phyloP scores from a whole-genome alignment of 2,329 filamentous ascomycete species.

The Geosmithia flava region DNA sequence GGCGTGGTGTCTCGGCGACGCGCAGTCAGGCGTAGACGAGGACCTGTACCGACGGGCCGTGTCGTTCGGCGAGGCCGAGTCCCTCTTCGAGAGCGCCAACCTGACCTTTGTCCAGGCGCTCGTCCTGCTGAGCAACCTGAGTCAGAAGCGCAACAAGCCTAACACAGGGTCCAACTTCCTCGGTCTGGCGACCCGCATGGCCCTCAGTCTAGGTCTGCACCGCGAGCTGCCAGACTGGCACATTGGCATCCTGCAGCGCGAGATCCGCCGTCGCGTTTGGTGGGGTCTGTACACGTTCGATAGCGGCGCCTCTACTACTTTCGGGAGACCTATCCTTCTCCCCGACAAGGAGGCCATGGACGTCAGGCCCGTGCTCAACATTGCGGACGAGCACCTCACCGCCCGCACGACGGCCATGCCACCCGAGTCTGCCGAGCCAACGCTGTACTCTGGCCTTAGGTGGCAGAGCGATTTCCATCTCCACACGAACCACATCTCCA shows the following conservation, averaged over 20 bases:
- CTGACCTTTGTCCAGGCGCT: slow-evolving; percentile 17
- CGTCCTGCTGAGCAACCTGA: slow-evolving; percentile 22
- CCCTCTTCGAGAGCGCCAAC: slow-evolving; percentile 18
- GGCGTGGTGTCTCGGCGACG: slow-evolving; percentile 17
- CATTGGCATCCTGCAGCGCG: slow-evolving; percentile 18
- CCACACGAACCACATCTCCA: slow-evolving; percentile 17
- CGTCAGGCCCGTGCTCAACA: slow-evolving; percentile 14
- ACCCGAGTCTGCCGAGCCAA: slow-evolving; percentile 9
- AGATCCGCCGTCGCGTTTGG: slow-evolving; percentile 27
- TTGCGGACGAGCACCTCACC: slow-evolving; percentile 14
- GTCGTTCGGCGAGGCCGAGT: slow-evolving; percentile 13
- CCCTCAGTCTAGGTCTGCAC: slow-evolving; percentile 31
- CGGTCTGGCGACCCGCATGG: slow-evolving; percentile 32
- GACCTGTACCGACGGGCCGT: slow-evolving; percentile 15
- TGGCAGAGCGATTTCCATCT: slow-evolving; percentile 16
- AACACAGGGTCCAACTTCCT: slow-evolving; percentile 35
- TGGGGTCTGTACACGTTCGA: slow-evolving; percentile 31
- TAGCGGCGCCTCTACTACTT: slow-evolving; percentile 31
- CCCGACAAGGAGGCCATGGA: slow-evolving; percentile 16
- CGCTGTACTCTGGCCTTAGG: slow-evolving; percentile 14
- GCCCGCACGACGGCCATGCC: slow-evolving; percentile 10
- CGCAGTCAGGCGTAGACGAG: slow-evolving; percentile 13
- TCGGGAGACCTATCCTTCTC: slow-evolving; percentile 17
- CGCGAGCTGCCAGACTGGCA: slow-evolving; percentile 23
- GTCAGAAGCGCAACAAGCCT: slow-evolving; percentile 33